Conservation (phyloP, 768 basidiomycete species). For the Tulasnella calospora region DNA sequence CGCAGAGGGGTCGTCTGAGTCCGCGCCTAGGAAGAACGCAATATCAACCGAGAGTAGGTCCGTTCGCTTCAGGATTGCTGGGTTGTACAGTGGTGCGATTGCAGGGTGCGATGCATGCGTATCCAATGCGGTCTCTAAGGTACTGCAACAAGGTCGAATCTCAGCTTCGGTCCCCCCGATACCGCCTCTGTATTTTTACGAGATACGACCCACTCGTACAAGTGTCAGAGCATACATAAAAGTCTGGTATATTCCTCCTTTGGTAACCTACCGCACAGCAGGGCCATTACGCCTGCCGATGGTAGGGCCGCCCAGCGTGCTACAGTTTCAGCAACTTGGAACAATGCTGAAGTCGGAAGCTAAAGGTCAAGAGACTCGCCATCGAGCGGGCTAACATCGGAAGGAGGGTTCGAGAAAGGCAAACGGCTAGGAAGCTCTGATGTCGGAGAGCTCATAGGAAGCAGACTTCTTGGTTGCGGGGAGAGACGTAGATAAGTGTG, state of each 20-base stretch:
- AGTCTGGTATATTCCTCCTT: conserved; percentile 63
- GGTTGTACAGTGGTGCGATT: conserved; percentile 54
- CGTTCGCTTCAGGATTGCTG: conserved; percentile 59
- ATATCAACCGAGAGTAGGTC: conserved; percentile 62
- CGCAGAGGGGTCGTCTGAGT: conserved; percentile 39
- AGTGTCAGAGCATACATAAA: conserved; percentile 72
- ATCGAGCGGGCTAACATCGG: background rate
- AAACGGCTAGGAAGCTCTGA: background rate
- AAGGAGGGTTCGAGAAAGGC: background rate
- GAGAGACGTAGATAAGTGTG: too few relatives aligned
- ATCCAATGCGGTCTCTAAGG: conserved; percentile 54
- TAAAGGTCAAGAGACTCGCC: conserved; percentile 31
- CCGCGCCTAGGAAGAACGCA: conserved; percentile 49
- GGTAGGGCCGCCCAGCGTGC: conserved; percentile 58
- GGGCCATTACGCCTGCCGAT: conserved; percentile 52
- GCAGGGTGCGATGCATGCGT: conserved; percentile 21
- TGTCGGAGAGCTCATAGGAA: background rate
- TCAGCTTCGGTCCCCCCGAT: background rate
- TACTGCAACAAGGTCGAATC: conserved; percentile 36
- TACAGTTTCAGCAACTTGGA: conserved; percentile 40
- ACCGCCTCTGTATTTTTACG: background rate
- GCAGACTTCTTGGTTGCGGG: background rate
- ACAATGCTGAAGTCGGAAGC: conserved; percentile 39
- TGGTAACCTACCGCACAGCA: conserved; percentile 55
- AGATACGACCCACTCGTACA: conserved; percentile 58